These are phyloP conservation scores for Cutaneotrichosporon daszewskae DNA, from an alignment of 1,284 basidiomycete genomes.

Conservation along the genomic window DNA sequence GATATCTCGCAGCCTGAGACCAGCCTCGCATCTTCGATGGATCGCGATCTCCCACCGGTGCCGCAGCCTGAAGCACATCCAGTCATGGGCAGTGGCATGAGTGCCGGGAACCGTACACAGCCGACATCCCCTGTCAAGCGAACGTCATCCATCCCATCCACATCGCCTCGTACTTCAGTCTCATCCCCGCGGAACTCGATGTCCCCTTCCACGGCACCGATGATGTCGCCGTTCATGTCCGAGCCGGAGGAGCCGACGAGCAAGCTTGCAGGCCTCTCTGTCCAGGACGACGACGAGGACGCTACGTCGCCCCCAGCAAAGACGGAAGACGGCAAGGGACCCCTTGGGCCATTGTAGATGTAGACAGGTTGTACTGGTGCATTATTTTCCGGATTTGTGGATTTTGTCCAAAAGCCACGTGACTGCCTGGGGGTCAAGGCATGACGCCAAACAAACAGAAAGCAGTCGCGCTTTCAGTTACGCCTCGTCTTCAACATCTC, in stretches of 20 bases:
- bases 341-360: conserved; percentile 21
- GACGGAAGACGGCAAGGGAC: conserved; percentile 5
- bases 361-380: background rate
- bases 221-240: background rate
- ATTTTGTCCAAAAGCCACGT: conserved; percentile 3
- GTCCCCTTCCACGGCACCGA: conserved; percentile 5
- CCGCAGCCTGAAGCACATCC: conserved; percentile 1
- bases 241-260: background rate
- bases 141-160: background rate
- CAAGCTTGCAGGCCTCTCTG: background rate
- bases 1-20: background rate
- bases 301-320: background rate
- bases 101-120: too few relatives aligned
- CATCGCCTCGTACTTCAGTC: background rate
- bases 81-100: background rate
- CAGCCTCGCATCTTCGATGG: conserved; percentile 6
- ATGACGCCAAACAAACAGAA: conserved; percentile 9
- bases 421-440: background rate
- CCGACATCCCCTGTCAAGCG: too few relatives aligned
- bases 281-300: background rate
- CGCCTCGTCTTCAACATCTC: background rate
- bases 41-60: conserved; percentile 16
- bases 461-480: conserved; percentile 11
- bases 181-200: background rate
- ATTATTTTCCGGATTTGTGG: background rate